Evolutionary conservation across 352 stramenopile genomes (phyloP).

Genomic region (Pythium monospermum): DNA sequence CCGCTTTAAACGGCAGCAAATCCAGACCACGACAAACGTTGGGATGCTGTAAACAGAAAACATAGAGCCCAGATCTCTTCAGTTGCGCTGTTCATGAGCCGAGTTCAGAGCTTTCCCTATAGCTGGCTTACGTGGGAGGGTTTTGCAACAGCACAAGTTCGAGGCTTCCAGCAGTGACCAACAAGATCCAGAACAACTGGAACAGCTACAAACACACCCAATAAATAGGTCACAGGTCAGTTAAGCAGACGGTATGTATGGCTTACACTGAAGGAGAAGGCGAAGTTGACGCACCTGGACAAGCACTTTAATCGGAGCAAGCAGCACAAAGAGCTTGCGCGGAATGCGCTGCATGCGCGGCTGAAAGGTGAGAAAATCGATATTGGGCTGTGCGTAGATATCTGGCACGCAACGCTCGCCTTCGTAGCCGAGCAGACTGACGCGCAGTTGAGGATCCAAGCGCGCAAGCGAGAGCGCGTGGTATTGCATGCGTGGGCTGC

Average conservation of each 20-base stretch:
- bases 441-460: constrained; percentile 42
- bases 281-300: constrained; percentile 26
- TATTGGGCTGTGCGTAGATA: constrained; percentile 52
- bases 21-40: constrained; percentile 89
- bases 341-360: constrained; percentile 58
- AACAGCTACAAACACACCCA: constrained; percentile 50
- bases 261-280: no score
- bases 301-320: constrained; percentile 84
- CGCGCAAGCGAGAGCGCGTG: constrained; percentile 94
- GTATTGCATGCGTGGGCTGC: constrained; percentile 99
- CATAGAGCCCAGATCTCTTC: constrained; percentile 20
- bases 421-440: constrained; percentile 93
- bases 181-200: constrained; percentile 79
- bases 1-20: constrained; percentile 65
- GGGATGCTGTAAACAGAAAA: constrained; percentile 61
- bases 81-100: constrained; percentile 18
- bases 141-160: constrained; percentile 98
- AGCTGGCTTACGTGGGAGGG: constrained; percentile 81
- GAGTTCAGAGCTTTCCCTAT: background rate
- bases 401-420: constrained; percentile 87
- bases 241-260: background rate
- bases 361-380: constrained; percentile 73
- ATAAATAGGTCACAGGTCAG: background rate
- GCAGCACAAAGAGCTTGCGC: constrained; percentile 64
- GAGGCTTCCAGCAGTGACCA: constrained; percentile 59